Percentiles rank a stretch among this genome's conserved stretches.
Evolutionary conservation across 257 asterid genomes (phyloP).

Genomic region (Petunia axillaris): DNA sequence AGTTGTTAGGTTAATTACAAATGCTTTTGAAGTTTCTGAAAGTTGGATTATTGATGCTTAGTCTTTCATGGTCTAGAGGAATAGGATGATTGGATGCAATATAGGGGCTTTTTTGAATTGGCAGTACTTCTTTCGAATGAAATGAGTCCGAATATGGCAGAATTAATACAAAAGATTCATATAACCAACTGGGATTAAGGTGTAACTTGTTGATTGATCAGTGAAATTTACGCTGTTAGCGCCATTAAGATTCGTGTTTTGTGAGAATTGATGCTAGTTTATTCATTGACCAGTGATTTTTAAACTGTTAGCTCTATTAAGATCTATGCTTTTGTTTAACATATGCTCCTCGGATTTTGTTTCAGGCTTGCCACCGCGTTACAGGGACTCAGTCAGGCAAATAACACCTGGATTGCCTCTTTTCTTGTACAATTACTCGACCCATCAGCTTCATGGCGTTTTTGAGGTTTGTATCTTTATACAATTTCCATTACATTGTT

Average conservation of each 20-base stretch:
- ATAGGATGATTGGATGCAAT: background rate
- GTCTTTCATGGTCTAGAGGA: background rate
- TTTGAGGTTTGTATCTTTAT: constrained; percentile 66
- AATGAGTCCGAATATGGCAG: background rate
- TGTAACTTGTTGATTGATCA: background rate
- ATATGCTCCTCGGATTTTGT: background rate
- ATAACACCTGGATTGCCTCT: constrained; percentile 93
- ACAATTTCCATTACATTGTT: background rate
- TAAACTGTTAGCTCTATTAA: background rate
- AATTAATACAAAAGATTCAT: background rate
- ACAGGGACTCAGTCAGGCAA: constrained; percentile 86
- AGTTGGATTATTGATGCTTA: no score
- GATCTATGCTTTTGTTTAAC: background rate
- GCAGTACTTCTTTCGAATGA: background rate
- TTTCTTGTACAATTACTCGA: constrained; percentile 88
- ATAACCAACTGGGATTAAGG: background rate
- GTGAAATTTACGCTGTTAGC: background rate
- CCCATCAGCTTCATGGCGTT: constrained; percentile 93
- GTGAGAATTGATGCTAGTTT: background rate
- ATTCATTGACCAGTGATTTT: background rate
- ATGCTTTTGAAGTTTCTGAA: background rate
- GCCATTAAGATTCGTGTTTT: background rate
- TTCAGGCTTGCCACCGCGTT: constrained; percentile 92
- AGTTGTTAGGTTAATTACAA: background rate
- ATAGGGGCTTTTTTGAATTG: background rate